Evolutionary conservation across 1,139 yeast species (phyloP).

Genomic region (Kodamaea suecica): DNA sequence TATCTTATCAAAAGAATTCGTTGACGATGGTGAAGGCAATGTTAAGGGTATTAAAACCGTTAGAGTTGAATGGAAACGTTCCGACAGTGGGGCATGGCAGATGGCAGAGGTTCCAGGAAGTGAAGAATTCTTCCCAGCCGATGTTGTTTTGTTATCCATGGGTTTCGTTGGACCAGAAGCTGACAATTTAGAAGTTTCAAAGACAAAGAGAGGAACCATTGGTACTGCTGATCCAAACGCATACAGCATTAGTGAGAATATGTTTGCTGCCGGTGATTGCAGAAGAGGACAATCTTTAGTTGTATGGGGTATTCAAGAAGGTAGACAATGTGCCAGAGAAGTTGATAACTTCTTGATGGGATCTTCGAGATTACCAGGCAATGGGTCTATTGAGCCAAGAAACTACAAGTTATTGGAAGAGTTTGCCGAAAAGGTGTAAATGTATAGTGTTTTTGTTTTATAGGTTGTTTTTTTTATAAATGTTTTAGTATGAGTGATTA

Average conservation of each 20-base stretch:
- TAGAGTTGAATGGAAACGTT: slow-evolving; percentile 96
- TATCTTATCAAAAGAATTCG: slow-evolving; percentile 90
- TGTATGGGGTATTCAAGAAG: slow-evolving; percentile 99
- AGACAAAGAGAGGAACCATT: slow-evolving; percentile 87
- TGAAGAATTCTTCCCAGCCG: slow-evolving; percentile 93
- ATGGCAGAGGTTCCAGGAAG: slow-evolving; percentile 97
- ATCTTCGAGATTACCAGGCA: slow-evolving; percentile 81
- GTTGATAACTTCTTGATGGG: slow-evolving; percentile 82
- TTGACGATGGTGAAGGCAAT: slow-evolving; percentile 91
- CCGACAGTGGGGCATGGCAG: slow-evolving; percentile 97
- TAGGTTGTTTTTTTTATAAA: background rate
- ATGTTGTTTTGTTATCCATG: slow-evolving; percentile 90
- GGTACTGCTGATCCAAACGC: slow-evolving; percentile 64
- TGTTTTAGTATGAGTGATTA: no score
- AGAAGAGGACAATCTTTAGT: slow-evolving; percentile 98
- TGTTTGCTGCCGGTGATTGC: slow-evolving; percentile 97
- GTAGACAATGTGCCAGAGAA: slow-evolving; percentile 96
- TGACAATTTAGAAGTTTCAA: slow-evolving; percentile 65
- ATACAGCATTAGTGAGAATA: slow-evolving; percentile 66
- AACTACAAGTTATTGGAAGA: slow-evolving; percentile 72
- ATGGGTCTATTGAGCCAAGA: slow-evolving; percentile 87
- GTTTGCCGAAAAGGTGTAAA: slow-evolving; percentile 58
- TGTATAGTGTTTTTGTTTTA: no score
- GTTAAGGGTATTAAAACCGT: slow-evolving; percentile 93
- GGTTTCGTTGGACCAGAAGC: slow-evolving; percentile 97